Percentiles rank a stretch among this genome's conserved stretches.
phyloP scores from a whole-genome alignment of 495 filamentous ascomycete genomes.

The Polyplosphaeria fusca region DNA sequence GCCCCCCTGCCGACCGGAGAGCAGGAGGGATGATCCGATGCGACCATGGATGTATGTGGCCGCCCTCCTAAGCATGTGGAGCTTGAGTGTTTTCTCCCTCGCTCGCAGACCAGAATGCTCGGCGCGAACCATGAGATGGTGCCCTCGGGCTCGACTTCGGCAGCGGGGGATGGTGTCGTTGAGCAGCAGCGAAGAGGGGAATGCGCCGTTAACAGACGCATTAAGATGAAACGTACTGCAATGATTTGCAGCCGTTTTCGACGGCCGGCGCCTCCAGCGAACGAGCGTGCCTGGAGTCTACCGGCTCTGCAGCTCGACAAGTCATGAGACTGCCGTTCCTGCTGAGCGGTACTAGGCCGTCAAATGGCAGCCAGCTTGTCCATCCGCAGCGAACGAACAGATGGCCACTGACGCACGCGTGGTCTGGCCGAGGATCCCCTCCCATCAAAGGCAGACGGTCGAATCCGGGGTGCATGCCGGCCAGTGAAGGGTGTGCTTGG shows the following conservation, averaged over 20 bases:
- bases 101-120: not conserved
- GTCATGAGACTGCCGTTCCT: constrained; percentile 24
- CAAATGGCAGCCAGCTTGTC: not conserved
- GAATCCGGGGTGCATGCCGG: constrained; percentile 22
- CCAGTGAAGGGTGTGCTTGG: too few species aligned
- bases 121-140: too few species aligned
- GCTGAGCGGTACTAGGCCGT: constrained; percentile 10
- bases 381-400: not conserved
- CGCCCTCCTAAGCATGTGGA: constrained; percentile 8
- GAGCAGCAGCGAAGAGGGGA: not conserved
- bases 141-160: too few species aligned
- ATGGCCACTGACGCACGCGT: not conserved
- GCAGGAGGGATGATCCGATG: constrained; percentile 23
- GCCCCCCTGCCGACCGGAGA: constrained; percentile 23
- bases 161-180: not conserved
- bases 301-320: constrained; percentile 6
- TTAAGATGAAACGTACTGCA: constrained; percentile 19
- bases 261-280: constrained; percentile 1
- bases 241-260: not conserved
- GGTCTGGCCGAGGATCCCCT: not conserved
- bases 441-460: constrained; percentile 5
- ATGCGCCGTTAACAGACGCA: not conserved
- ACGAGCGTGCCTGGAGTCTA: constrained; percentile 3
- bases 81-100: not conserved
- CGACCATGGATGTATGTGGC: not conserved